Conservation (phyloP, 75 land plant species). For the Larix kaempferi region DNA sequence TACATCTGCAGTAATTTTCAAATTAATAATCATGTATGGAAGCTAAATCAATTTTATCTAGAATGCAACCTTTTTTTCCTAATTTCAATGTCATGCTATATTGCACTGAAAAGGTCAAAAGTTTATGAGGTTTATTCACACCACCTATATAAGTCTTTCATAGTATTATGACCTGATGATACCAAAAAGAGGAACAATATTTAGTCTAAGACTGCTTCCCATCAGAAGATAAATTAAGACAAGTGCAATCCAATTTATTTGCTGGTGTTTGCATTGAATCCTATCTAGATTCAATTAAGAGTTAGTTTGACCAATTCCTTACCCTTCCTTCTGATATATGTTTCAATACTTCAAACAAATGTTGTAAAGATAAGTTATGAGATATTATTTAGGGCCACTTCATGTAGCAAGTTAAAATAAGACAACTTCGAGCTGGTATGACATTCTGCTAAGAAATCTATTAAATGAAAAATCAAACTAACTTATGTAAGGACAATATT, state of each 20-base stretch:
- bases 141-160: background rate
- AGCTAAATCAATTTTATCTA: background rate
- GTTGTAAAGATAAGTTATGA: too few species aligned
- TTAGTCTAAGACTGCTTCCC: background rate
- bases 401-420: background rate
- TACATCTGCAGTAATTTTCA: background rate
- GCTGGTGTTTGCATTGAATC: background rate
- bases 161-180: background rate
- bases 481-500: background rate
- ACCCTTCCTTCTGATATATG: background rate
- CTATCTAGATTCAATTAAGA: background rate
- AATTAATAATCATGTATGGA: background rate
- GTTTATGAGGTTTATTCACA: background rate
- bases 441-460: background rate
- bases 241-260: background rate
- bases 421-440: background rate
- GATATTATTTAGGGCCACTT: background rate
- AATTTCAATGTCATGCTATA: background rate
- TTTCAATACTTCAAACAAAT: background rate
- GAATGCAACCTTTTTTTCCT: background rate
- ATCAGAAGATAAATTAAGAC: background rate
- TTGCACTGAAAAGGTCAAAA: background rate
- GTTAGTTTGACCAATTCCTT: background rate
- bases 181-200: background rate
- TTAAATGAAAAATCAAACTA: background rate